Base-by-base conservation (phyloP, 2,329 filamentous ascomycete genomes). In the Stagonosporopsis rhizophila region DNA sequence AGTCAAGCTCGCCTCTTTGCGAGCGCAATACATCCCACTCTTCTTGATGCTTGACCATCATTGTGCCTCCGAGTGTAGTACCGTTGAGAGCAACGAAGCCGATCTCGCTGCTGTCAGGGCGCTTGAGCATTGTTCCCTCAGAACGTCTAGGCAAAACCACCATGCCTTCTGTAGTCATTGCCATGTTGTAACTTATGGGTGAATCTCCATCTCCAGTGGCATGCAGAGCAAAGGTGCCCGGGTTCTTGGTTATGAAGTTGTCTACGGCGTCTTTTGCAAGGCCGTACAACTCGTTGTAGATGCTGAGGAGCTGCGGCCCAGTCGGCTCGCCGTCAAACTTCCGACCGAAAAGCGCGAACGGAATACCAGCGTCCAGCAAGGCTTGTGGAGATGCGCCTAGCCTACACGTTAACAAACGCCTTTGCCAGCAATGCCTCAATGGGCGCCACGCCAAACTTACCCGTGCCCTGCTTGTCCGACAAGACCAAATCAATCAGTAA, bases 111-210 rank as follows among this genome's bases (percentile, higher is more conserved):
- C 72, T 75, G 30, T 74, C 62, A 15, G 78, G 74, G 6, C 78
- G 67, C 2, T 72, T 72, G 4, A 83, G 71, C 32, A 67, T 70
- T 0, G 75, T 75, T 9, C 76, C 77, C 62, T 84, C 83, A 19
- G 70, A 75, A 35, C 74, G 73, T 51, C 84, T 74, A 3, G 83
- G 83, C 32, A 81, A 78, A 19, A 87, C 80, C 49, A 81, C 78
- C 82, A 87, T 85, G 7, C 74, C 77, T 1, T 75, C 69, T 3
- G 77, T 78, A 0, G 83, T 86, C 79, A 86, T 82, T 9, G 81
- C 83, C 2, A 86, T 75, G 56, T 86, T 87, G 68, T 87, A 86
- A 68, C 82, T 85, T 41, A 86, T 81, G 0, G 77, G 75, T 0
- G 80, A 72, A 2, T 76, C 73, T 1, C 78, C 80, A 41, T 72